A percentile compares a stretch with the other conserved stretches of the same genome.
Conservation (phyloP, 257 asterid species). For the Gardenia jasminoides region DNA sequence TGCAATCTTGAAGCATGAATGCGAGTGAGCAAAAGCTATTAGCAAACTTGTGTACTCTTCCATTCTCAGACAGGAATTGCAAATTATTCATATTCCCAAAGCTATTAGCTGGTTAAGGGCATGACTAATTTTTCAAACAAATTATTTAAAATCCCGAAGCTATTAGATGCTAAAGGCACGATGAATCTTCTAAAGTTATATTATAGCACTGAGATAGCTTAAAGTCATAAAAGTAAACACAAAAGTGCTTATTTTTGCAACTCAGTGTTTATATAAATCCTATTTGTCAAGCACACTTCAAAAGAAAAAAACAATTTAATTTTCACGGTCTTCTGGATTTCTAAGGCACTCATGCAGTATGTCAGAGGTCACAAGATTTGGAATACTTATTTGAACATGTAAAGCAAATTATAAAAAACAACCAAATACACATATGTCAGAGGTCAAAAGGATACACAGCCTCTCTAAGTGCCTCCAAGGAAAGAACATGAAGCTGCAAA, state of each 20-base stretch:
- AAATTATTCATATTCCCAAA: constrained; percentile 93
- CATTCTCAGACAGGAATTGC: constrained; percentile 95
- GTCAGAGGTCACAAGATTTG: too few species aligned
- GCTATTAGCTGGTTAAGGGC: constrained; percentile 67
- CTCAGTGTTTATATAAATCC: background rate
- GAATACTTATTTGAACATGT: too few species aligned
- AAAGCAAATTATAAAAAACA: too few species aligned
- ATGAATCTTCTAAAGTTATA: constrained; percentile 13
- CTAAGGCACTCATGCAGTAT: constrained; percentile 2
- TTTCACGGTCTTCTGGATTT: background rate
- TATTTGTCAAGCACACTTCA: background rate
- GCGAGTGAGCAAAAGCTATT: constrained; percentile 97
- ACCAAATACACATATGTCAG: background rate
- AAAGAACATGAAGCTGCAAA: constrained; percentile 79
- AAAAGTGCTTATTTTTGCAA: background rate
- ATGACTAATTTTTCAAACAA: constrained; percentile 37
- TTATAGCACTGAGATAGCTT: constrained; percentile 9
- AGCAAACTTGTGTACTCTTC: constrained; percentile 92
- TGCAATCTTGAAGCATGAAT: constrained; percentile 80
- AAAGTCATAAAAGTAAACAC: background rate
- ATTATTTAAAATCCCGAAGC: constrained; percentile 90
- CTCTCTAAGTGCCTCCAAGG: constrained; percentile 91
- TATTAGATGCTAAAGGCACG: constrained; percentile 54
- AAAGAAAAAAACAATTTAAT: constrained; percentile 13
- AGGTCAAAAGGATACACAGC: constrained; percentile 88